Evolutionary conservation across 148 eudicot species (phyloP), one percentile per base, ranked within the genome.

Genomic region (Agrostemma githago): DNA sequence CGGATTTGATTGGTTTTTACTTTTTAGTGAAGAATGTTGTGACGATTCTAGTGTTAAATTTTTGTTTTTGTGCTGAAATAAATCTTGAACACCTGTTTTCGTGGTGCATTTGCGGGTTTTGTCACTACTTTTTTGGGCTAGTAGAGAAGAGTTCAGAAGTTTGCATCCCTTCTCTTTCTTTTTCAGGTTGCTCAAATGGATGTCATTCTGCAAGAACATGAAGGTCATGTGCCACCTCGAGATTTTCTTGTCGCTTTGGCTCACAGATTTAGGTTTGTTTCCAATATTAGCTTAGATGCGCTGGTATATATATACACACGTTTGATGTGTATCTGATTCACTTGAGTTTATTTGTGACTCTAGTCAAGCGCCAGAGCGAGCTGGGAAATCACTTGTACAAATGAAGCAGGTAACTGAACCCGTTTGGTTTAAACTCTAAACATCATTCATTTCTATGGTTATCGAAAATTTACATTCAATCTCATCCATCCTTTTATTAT

Each of bases 111-210:
- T 72, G 7, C 60, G 12, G 5, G 6, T 11, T 21, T 9, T 37
- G 39, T 53, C 12, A 41, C 53, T 19, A 37, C 5, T 19, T 43
- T 11, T 61, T 43, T 34, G 51, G 66, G 46, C 20, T 41, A 54
- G 42, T 19, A 9, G 61, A 10, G 21, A 34, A 8, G 58, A 43
- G 34, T 66, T 51, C 4, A 10, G n/a, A 48, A 68, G 16, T 19
- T 17, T 58, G 17, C 42, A 69, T 66, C 79, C 73, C 53, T 71
- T 39, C 41, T 68, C 71, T 66, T 79, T 75, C 62, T 68, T 57
- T 8, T 73, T 8, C 37, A 95, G 99, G 93, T 95, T 72, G 87
- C 89, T 3, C 96, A 95, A 83, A 92, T 95, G 97, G 97, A 95
- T 76, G 75, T 85, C 60, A 86, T 95, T 37, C 62, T 95, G 76